A percentile compares a stretch with the other conserved stretches of the same genome.
phyloP scores from a whole-genome alignment of 192 early-diverging fungal genomes.

The Backusella macrospora region DNA sequence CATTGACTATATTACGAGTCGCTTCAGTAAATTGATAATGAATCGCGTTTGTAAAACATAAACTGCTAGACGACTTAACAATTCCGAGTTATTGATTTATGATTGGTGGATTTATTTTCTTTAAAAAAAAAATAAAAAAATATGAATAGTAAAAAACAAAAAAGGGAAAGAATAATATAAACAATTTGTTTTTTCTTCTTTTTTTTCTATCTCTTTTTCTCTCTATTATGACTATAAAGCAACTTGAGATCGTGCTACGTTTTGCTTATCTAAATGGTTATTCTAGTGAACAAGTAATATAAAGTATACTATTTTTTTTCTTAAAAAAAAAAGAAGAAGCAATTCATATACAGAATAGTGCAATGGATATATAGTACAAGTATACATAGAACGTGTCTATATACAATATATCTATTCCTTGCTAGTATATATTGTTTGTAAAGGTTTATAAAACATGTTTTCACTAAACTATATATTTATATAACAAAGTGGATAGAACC shows the following conservation, averaged over 20 bases:
- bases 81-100: too few species aligned
- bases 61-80: too few species aligned
- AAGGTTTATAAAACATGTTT: too few species aligned
- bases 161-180: not conserved
- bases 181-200: not conserved
- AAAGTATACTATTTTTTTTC: not conserved
- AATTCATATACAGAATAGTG: too few species aligned
- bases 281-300: slow-evolving; percentile 23
- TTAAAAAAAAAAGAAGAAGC: not conserved
- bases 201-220: too few species aligned
- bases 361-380: not conserved
- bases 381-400: not conserved
- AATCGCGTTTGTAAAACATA: too few species aligned
- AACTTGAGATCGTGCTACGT: slow-evolving; percentile 29
- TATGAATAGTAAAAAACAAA: not conserved
- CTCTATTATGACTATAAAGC: slow-evolving; percentile 11
- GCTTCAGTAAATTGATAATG: not conserved
- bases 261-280: slow-evolving; percentile 32
- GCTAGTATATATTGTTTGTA: not conserved
- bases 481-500: slow-evolving; percentile 31
- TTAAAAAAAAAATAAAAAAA: not conserved
- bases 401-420: not conserved
- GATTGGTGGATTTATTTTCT: too few species aligned
- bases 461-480: not conserved
- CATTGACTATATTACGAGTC: not conserved